Evolutionary conservation across 164 flowering plant species (phyloP), one percentile per base, ranked within the genome.

Genomic region (Sedum album): DNA sequence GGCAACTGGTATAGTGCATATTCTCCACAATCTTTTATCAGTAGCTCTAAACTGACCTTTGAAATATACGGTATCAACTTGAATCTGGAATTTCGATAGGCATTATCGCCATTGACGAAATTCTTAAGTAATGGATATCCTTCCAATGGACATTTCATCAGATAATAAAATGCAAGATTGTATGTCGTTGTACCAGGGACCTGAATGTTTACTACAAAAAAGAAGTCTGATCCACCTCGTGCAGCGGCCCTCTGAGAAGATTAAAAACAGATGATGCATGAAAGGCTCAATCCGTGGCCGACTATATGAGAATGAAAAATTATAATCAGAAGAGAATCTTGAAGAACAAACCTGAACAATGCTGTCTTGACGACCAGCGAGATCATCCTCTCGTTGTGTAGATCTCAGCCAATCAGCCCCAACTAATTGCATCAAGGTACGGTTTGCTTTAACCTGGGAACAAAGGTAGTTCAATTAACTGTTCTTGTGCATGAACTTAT

Each of bases 41-140:
- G 6, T n/a, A 51, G 11, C 7, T 67, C 5, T 51, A 18, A 8
- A 72, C 84, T 64, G 46, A 89, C 98, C 95, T 90, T 81, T 31
- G 98, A 88, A 67, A 90, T 88, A 73, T 87, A 90, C 21, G 98
- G 98, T 66, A 93, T 93, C 76, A 93, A 93, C 84, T 93, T 93
- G 77, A 93, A 87, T 78, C 95, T 85, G 57, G 96, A 84, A 80
- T 92, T 92, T 70, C 98, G 81, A 70, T 74, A 92, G 18, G 93
- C 84, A 78, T 90, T 88, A 77, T 92, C 95, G 36, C 95, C 98
- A 30, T 83, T 84, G 60, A 92, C 72, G 79, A 92, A 92, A 73
- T 80, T 78, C 68, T 87, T 78, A 18, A 92, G 77, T 70, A 88
- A 71, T n/a, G 95, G 91, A 60, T 78, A 20, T 44, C 86, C 84